A percentile compares a stretch with the other conserved stretches of the same genome.
Conservation (phyloP, 352 stramenopile species). For the Pythium periplocum region DNA sequence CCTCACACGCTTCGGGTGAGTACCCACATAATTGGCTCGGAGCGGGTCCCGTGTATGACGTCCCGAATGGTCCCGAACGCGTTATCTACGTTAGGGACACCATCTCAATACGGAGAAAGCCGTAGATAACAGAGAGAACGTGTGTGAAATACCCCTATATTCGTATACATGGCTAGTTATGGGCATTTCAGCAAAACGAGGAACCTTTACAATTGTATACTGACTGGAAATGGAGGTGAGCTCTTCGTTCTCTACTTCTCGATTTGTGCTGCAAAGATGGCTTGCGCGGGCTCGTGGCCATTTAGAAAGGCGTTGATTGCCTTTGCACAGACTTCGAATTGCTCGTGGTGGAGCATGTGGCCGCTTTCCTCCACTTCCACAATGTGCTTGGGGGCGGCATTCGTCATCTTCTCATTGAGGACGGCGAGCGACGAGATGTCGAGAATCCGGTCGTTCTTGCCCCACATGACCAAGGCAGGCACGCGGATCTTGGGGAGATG, state of each 20-base stretch:
- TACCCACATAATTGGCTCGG: slow-evolving; percentile 20
- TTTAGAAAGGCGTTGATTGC: slow-evolving; percentile 62
- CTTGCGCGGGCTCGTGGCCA: neutral
- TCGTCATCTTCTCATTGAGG: slow-evolving; percentile 36
- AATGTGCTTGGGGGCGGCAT: slow-evolving; percentile 27
- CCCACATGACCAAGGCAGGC: slow-evolving; percentile 63
- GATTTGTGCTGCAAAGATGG: too few species aligned
- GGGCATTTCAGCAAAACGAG: too few species aligned
- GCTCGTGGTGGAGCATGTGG: slow-evolving; percentile 68
- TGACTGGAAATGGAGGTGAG: too few species aligned
- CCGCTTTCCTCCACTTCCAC: slow-evolving; percentile 59
- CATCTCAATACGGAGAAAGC: too few species aligned
- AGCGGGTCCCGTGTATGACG: slow-evolving; percentile 9
- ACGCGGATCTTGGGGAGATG: slow-evolving; percentile 47
- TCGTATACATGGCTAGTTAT: too few species aligned
- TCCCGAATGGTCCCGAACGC: too few species aligned
- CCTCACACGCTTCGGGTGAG: neutral
- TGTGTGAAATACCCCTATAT: too few species aligned
- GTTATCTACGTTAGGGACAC: too few species aligned
- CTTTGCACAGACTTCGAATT: slow-evolving; percentile 40
- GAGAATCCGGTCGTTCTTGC: slow-evolving; percentile 60
- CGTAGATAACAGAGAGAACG: too few species aligned
- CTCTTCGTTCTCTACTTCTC: too few species aligned
- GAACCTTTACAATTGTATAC: too few species aligned
- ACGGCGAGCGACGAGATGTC: slow-evolving; percentile 64